These are phyloP conservation scores for Bruguiera sexangula DNA, from an alignment of 345 rosid species.

Conservation along the genomic window DNA sequence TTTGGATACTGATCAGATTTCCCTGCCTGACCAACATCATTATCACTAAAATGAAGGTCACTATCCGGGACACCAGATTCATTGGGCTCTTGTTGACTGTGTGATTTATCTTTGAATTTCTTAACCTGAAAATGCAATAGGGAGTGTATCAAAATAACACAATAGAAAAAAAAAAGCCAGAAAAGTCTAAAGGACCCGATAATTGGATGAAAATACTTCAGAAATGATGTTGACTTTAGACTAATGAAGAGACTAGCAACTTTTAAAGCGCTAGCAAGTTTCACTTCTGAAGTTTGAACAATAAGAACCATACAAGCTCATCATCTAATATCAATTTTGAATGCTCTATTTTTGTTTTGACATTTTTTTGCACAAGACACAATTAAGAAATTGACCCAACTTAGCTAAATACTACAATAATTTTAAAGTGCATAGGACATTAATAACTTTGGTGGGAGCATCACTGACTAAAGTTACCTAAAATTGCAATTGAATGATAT, in stretches of 20 bases:
- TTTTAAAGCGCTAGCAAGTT: no score
- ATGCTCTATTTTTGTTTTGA: neutral
- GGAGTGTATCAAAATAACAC: neutral
- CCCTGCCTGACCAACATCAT: conserved; percentile 55
- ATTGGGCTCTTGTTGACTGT: conserved; percentile 50
- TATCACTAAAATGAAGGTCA: conserved; percentile 75
- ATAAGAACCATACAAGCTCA: neutral
- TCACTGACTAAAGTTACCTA: neutral
- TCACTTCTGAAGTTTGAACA: no score
- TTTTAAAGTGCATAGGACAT: neutral
- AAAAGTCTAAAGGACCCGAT: no score
- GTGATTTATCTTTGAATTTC: conserved; percentile 85
- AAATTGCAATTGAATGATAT: neutral
- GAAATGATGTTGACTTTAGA: no score
- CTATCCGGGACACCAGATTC: conserved; percentile 52
- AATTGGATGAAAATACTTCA: no score
- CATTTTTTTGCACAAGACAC: neutral
- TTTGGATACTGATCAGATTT: conserved; percentile 66
- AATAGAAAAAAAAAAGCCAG: neutral
- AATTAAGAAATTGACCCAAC: no score
- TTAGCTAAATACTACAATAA: neutral
- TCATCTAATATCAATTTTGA: neutral
- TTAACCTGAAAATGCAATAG: conserved; percentile 57
- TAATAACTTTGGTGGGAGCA: no score
- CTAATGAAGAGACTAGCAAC: no score